A percentile compares a stretch with the other conserved stretches of the same genome.
Evolutionary conservation across 768 basidiomycete species (phyloP).

Genomic region (Leccinum rimulosum): DNA sequence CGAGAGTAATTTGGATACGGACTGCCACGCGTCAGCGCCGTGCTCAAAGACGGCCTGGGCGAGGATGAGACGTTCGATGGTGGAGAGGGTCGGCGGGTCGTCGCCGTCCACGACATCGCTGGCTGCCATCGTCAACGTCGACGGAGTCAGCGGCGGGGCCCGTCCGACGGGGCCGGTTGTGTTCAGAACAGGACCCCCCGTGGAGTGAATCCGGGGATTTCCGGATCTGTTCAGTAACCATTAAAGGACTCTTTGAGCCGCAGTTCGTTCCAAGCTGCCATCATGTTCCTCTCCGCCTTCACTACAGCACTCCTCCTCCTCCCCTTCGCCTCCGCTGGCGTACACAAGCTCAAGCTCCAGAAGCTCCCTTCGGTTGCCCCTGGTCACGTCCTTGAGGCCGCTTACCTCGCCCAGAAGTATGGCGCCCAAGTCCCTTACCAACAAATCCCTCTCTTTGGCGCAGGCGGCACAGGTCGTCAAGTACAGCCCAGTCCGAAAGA

Average conservation of each 20-base stretch:
- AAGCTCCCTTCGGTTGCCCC: slow-evolving; percentile 67
- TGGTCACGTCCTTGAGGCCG: slow-evolving; percentile 69
- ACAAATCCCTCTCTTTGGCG: slow-evolving; percentile 66
- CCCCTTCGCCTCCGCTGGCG: slow-evolving; percentile 49
- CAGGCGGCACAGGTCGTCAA: slow-evolving; percentile 69
- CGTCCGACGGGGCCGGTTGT: background rate
- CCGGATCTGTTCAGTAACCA: slow-evolving; percentile 12
- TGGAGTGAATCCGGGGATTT: slow-evolving; percentile 15
- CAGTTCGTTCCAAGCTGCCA: slow-evolving; percentile 11
- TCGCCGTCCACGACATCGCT: slow-evolving; percentile 5
- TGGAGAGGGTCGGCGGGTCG: slow-evolving; percentile 22
- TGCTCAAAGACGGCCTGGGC: slow-evolving; percentile 86
- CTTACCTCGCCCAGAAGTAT: slow-evolving; percentile 95
- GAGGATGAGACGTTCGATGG: slow-evolving; percentile 73
- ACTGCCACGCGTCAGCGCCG: slow-evolving; percentile 66
- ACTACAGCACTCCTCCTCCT: slow-evolving; percentile 37
- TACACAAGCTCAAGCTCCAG: slow-evolving; percentile 87
- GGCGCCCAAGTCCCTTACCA: slow-evolving; percentile 45
- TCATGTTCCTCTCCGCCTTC: slow-evolving; percentile 44
- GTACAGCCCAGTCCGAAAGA: slow-evolving; percentile 46
- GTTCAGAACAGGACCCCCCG: background rate
- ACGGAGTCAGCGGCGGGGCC: background rate
- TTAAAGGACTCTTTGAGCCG: slow-evolving; percentile 25
- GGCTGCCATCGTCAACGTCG: slow-evolving; percentile 14
- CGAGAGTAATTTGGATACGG: slow-evolving; percentile 61